These are phyloP conservation scores for Myxozyma nipponensis DNA, from an alignment of 805 yeast species.

Conservation along the genomic window DNA sequence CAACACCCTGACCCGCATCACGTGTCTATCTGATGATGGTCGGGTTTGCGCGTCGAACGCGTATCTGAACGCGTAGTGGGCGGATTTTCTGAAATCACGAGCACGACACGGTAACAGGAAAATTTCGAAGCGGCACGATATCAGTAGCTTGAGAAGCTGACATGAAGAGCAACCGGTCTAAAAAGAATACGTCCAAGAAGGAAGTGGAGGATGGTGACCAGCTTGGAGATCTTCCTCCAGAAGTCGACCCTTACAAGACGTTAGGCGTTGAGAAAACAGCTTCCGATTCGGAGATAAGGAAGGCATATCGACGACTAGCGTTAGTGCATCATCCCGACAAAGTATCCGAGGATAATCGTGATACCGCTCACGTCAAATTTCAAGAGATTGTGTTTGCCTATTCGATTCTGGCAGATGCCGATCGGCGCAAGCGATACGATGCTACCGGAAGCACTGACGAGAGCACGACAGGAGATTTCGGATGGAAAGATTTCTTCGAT, in stretches of 20 bases:
- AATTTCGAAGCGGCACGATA: too few species aligned
- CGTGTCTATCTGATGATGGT: too few species aligned
- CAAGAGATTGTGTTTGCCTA: conserved; percentile 74
- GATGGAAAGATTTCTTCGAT: conserved; percentile 40
- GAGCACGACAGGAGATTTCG: conserved; percentile 33
- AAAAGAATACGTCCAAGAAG: too few species aligned
- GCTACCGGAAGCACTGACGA: conserved; percentile 61
- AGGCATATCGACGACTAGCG: conserved; percentile 62
- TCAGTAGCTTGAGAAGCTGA: too few species aligned
- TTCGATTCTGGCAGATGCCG: conserved; percentile 57
- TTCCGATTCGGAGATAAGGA: conserved; percentile 56
- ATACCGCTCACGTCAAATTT: conserved; percentile 45
- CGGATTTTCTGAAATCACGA: too few species aligned
- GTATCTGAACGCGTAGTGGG: too few species aligned
- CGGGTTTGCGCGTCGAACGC: too few species aligned
- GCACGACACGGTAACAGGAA: too few species aligned
- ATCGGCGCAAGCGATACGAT: conserved; percentile 57
- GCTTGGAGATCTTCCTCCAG: conserved; percentile 32
- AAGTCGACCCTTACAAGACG: conserved; percentile 59
- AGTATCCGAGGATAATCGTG: conserved; percentile 41
- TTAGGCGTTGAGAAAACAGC: conserved; percentile 42
- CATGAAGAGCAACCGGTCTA: too few species aligned
- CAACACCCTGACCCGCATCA: too few species aligned
- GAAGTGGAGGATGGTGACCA: background rate
- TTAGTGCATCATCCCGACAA: conserved; percentile 72